Evolutionary conservation across 129 eudicot genomes (phyloP).

Genomic region (Artemisia argyi): DNA sequence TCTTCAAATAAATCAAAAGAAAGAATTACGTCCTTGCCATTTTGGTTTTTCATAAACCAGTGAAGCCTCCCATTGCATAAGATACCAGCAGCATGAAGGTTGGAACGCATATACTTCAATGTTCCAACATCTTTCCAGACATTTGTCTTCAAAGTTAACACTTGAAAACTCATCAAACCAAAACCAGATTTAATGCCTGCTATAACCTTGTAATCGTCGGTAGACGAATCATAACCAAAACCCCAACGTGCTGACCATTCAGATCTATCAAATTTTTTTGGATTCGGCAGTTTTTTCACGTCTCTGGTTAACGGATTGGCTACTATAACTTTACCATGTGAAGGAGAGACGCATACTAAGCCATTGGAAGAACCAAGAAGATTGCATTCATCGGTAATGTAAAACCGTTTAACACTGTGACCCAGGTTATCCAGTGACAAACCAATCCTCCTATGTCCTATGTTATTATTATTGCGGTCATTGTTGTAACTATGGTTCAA

Average conservation of each 20-base stretch:
- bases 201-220: conserved; percentile 6
- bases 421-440: background rate
- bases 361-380: conserved; percentile 8
- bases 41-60: background rate
- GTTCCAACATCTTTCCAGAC: background rate
- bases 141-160: background rate
- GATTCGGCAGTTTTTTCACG: background rate
- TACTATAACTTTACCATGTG: background rate
- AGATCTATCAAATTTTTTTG: background rate
- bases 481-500: background rate
- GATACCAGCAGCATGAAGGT: background rate
- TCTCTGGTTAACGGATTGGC: conserved; percentile 4
- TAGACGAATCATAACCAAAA: conserved; percentile 13
- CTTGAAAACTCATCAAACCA: background rate
- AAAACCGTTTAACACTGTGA: background rate
- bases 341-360: conserved; percentile 9
- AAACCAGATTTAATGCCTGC: background rate
- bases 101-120: background rate
- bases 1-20: conserved; percentile 6
- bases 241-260: background rate
- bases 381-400: too few relatives aligned
- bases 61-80: conserved; percentile 3
- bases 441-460: background rate
- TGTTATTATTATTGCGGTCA: background rate
- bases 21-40: background rate